Percentiles rank a stretch among this genome's conserved stretches.
Evolutionary conservation across 345 rosid species (phyloP).

Genomic region (Linum tenue): DNA sequence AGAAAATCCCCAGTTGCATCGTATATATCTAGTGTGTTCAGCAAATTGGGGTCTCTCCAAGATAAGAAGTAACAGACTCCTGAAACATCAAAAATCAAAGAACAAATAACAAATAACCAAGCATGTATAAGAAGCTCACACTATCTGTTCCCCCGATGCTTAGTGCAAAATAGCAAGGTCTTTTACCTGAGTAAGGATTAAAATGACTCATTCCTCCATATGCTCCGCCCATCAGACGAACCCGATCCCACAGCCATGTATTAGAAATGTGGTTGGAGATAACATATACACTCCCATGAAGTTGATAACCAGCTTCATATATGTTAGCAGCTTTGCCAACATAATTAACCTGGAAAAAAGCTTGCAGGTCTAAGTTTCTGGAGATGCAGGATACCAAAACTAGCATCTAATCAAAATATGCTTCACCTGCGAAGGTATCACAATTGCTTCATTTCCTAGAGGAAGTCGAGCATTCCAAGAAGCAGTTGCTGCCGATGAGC

Average conservation of each 20-base stretch:
- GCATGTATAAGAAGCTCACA: neutral
- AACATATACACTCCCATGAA: slow-evolving; percentile 82
- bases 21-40: slow-evolving; percentile 78
- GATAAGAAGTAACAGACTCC: slow-evolving; percentile 86
- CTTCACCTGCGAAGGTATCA: slow-evolving; percentile 81
- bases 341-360: slow-evolving; percentile 66
- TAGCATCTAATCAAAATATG: neutral
- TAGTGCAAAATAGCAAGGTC: neutral
- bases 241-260: slow-evolving; percentile 98
- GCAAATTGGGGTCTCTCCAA: slow-evolving; percentile 85
- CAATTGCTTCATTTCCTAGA: slow-evolving; percentile 73
- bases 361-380: neutral
- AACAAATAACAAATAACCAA: neutral
- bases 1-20: slow-evolving; percentile 85
- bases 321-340: slow-evolving; percentile 91
- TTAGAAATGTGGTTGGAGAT: slow-evolving; percentile 80
- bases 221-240: slow-evolving; percentile 95
- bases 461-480: slow-evolving; percentile 61
- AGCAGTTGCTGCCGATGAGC: slow-evolving; percentile 31
- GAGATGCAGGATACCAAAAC: slow-evolving; percentile 1
- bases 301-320: slow-evolving; percentile 70
- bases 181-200: slow-evolving; percentile 82
- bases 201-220: slow-evolving; percentile 97
- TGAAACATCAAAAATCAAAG: slow-evolving; percentile 16
- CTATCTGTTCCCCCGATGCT: neutral